Conservation (phyloP, 2,329 filamentous ascomycete species). For the Beauveria sp. region DNA sequence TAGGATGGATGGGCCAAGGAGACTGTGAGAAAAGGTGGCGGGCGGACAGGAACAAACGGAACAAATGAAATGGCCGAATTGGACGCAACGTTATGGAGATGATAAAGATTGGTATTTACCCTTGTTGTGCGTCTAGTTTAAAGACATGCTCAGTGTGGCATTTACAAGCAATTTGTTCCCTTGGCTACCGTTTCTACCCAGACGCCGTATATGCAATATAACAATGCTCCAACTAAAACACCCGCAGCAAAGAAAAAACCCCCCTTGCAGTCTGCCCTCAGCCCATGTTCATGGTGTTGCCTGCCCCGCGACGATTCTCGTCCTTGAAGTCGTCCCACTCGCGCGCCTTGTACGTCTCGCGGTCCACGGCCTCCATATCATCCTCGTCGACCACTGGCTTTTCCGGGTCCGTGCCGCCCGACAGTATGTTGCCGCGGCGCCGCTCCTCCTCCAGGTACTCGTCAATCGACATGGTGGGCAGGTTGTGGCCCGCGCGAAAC, state of each 20-base stretch:
- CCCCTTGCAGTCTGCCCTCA: slow-evolving; percentile 15
- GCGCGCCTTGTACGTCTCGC: slow-evolving; percentile 85
- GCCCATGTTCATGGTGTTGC: slow-evolving; percentile 77
- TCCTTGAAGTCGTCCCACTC: slow-evolving; percentile 95
- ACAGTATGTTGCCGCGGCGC: slow-evolving; percentile 76
- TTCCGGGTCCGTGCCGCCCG: slow-evolving; percentile 73
- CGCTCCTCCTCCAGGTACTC: slow-evolving; percentile 93
- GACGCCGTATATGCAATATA: slow-evolving; percentile 1
- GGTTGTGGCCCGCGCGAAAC: slow-evolving; percentile 82
- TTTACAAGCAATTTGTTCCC: neutral
- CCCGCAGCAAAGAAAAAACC: too few relatives aligned
- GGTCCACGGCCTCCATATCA: slow-evolving; percentile 77
- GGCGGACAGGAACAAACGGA: neutral
- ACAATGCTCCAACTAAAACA: neutral
- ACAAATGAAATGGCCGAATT: too few relatives aligned
- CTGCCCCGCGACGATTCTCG: slow-evolving; percentile 74
- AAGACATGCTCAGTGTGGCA: too few relatives aligned
- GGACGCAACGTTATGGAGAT: too few relatives aligned
- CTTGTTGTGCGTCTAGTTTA: too few relatives aligned
- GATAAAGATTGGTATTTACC: neutral
- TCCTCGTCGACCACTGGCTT: slow-evolving; percentile 78
- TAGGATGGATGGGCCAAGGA: neutral
- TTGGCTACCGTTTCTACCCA: neutral
- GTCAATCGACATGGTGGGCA: slow-evolving; percentile 96
- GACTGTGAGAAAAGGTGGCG: neutral